Conservation (phyloP, 139 green algal genomes). For the Diplosphaera chodatii region DNA sequence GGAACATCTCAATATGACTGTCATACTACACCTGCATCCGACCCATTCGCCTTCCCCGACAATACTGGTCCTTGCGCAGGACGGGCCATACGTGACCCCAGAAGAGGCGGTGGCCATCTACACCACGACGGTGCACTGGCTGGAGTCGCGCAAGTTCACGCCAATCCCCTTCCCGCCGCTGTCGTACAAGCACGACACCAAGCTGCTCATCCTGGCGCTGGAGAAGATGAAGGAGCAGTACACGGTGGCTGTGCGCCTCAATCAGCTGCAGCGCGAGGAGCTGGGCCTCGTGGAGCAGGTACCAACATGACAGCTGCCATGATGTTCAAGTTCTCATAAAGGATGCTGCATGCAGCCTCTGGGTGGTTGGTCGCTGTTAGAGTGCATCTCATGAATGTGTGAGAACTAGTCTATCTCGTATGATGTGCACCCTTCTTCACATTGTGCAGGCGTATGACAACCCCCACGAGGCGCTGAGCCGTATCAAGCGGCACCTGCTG, state of each 20-base stretch:
- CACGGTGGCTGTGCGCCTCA: slow-evolving; percentile 88
- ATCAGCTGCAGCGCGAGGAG: slow-evolving; percentile 96
- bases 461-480: slow-evolving; percentile 93
- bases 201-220: slow-evolving; percentile 98
- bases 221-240: slow-evolving; percentile 99
- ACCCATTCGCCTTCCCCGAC: no score
- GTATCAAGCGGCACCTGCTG: slow-evolving; percentile 99
- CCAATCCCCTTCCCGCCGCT: slow-evolving; percentile 98
- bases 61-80: slow-evolving; percentile 16
- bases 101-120: slow-evolving; percentile 97
- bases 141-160: slow-evolving; percentile 95
- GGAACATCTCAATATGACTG: no score
- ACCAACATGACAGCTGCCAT: no score
- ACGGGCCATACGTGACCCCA: slow-evolving; percentile 83
- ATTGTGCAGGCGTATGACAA: slow-evolving; percentile 92
- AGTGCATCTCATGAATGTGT: no score
- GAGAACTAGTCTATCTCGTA: no score
- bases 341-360: no score
- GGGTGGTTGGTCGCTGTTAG: no score
- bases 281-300: slow-evolving; percentile 79
- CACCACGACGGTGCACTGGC: slow-evolving; percentile 98
- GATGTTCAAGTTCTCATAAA: no score
- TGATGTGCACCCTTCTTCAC: no score
- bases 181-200: slow-evolving; percentile 99
- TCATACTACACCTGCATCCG: no score